phyloP scores from a whole-genome alignment of 192 early-diverging fungal species.

The Coemansia sp. region DNA sequence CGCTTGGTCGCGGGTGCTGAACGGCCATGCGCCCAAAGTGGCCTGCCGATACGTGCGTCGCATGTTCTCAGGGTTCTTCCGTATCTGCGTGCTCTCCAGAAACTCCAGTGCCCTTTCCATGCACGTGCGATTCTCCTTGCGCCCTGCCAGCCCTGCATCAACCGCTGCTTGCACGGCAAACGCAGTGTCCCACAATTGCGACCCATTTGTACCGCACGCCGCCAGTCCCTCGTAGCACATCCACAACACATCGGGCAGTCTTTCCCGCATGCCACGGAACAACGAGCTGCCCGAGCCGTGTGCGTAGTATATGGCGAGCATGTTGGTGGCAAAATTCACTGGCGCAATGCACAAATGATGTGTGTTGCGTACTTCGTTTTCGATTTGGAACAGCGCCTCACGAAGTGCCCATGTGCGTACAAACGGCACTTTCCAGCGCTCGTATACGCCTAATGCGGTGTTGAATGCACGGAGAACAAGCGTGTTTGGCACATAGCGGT shows the following conservation, averaged over 20 bases:
- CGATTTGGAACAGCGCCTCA: constrained; percentile 77
- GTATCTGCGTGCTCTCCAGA: constrained; percentile 85
- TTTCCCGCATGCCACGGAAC: constrained; percentile 71
- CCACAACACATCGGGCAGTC: constrained; percentile 89
- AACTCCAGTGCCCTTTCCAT: constrained; percentile 76
- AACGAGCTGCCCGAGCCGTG: constrained; percentile 81
- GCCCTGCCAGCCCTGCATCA: constrained; percentile 74
- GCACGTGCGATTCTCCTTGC: constrained; percentile 64
- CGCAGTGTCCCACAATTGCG: constrained; percentile 95
- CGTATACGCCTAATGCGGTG: constrained; percentile 69
- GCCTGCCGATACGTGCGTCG: constrained; percentile 75
- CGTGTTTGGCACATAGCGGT: constrained; percentile 85
- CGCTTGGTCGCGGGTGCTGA: constrained; percentile 88
- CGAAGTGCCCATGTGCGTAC: constrained; percentile 69
- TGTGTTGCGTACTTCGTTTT: constrained; percentile 88
- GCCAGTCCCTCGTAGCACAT: constrained; percentile 87
- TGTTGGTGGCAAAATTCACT: constrained; percentile 92
- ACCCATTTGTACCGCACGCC: constrained; percentile 95
- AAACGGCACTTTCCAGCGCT: constrained; percentile 60
- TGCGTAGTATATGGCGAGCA: constrained; percentile 81
- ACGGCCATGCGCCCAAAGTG: constrained; percentile 95
- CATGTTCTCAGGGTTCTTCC: constrained; percentile 65
- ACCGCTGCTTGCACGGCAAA: constrained; percentile 82
- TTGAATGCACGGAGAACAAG: constrained; percentile 73
- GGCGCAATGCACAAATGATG: constrained; percentile 88